Base-by-base conservation (phyloP, 2,329 filamentous ascomycete species). In the Thielaviopsis euricoi region DNA sequence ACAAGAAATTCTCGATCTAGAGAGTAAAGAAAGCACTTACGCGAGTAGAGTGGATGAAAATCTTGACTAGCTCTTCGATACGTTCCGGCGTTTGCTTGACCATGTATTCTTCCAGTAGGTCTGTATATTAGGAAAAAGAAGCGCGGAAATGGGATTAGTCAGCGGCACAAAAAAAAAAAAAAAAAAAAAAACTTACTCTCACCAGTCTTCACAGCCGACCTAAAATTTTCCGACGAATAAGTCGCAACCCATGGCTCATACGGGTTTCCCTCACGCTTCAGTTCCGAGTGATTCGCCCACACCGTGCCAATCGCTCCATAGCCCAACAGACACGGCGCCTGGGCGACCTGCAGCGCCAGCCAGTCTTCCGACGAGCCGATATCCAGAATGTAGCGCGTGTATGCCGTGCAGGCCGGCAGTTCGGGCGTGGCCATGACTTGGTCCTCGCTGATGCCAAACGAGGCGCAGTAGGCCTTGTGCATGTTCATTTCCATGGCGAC, bases 231-330 rank as follows among this genome's bases (percentile, higher is more conserved):
- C 1, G 83, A 86, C 17, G 86, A 80, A 66, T 96, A 97, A 66
- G 88, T 94, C 67, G 90, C 76, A 63, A 97, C 88, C 91, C 91
- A 97, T 52, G 82, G 79, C 85, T 86, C 93, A 72, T 95, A 97
- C 19, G 72, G 75, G 67, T 91, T 94, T 0, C 74, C 80, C 13
- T 85, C 75, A 46, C 76, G 75, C 61, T 74, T 74, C 40, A 82
- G 85, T n/a, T 73, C 74, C 53, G 77, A 71, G 61, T 86, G 82
- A 15, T 74, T 74, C 64, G 82, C 76, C 2, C 95, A 74, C 64
- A 87, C 79, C 64, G 77, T 76, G 6, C 87, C 91, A 60, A 94
- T 87, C 58, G 81, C 80, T 10, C 85, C 85, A 68, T 97, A 96
- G 49, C 91, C 91, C n/a, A 96, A 78, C 33, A 95, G 75, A 67